Evolutionary conservation across 1,284 basidiomycete genomes (phyloP).

Genomic region (Apiotrichum laibachii): DNA sequence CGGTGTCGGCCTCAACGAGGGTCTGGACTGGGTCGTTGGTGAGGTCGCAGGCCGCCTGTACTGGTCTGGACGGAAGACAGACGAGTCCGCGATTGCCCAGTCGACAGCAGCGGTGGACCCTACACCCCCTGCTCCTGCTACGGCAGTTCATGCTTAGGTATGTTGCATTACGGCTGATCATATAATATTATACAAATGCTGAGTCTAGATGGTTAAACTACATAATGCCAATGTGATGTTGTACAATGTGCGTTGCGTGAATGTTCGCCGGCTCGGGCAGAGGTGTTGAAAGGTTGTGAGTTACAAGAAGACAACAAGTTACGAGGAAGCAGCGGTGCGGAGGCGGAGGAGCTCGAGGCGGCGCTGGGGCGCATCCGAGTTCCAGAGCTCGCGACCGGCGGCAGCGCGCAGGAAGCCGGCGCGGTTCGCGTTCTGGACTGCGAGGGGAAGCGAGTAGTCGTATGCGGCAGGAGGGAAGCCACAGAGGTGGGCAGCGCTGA

Average conservation of each 20-base stretch:
- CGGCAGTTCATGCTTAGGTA: conserved; percentile 2
- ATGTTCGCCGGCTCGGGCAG: neutral
- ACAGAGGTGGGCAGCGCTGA: no score
- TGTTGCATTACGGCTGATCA: neutral
- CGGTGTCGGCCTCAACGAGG: conserved; percentile 76
- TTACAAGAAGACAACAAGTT: neutral
- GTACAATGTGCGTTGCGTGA: neutral
- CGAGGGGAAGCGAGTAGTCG: no score
- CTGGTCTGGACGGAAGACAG: conserved; percentile 34
- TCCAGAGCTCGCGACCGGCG: conserved; percentile 31
- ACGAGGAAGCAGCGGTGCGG: neutral
- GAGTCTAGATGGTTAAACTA: neutral
- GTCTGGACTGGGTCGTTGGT: conserved; percentile 90
- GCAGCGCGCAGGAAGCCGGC: neutral
- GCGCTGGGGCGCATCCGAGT: conserved; percentile 31
- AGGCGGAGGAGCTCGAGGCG: conserved; percentile 19
- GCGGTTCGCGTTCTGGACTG: neutral
- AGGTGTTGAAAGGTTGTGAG: neutral
- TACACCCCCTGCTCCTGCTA: neutral
- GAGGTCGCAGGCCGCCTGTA: conserved; percentile 73
- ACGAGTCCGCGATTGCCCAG: neutral
- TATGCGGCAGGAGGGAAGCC: neutral
- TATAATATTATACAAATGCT: neutral
- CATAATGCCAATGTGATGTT: conserved; percentile 2
- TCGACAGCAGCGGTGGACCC: neutral